phyloP scores from a whole-genome alignment of 1,284 basidiomycete species.

The Xerocomus nothofagi region DNA sequence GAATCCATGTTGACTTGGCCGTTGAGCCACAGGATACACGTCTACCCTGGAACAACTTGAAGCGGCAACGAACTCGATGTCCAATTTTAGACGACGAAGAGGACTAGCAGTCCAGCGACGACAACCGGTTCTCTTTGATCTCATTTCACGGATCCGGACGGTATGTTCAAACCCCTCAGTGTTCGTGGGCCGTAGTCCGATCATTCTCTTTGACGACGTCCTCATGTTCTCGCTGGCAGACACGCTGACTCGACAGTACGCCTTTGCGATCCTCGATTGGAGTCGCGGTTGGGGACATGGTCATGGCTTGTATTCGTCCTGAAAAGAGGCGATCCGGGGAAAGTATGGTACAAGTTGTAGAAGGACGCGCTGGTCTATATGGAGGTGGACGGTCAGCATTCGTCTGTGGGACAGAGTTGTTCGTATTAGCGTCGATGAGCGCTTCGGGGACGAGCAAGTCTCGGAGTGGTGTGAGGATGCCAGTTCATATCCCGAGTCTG shows the following conservation, averaged over 20 bases:
- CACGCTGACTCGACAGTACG: neutral
- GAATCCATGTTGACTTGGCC: neutral
- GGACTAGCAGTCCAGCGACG: neutral
- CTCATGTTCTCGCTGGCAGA: neutral
- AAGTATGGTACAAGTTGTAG: conserved; percentile 8
- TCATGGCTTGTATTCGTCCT: conserved; percentile 7
- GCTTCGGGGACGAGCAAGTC: no score
- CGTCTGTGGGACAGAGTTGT: conserved; percentile 4
- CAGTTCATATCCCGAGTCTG: no score
- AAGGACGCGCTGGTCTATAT: conserved; percentile 6
- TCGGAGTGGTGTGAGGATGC: no score
- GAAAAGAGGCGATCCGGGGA: conserved; percentile 6
- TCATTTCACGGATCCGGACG: conserved; percentile 6
- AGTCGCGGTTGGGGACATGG: conserved; percentile 9
- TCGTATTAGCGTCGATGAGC: no score
- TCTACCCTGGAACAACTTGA: neutral
- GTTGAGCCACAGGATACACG: neutral
- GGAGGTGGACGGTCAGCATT: conserved; percentile 2
- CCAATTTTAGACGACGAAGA: conserved; percentile 6
- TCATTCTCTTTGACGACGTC: neutral
- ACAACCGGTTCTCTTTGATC: neutral
- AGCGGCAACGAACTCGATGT: neutral
- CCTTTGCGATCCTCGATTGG: conserved; percentile 10
- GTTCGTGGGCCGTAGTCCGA: conserved; percentile 9
- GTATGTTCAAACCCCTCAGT: conserved; percentile 3